Evolutionary conservation across 2,329 filamentous ascomycete genomes (phyloP).

Genomic region (Ophiosphaerella herpotricha): DNA sequence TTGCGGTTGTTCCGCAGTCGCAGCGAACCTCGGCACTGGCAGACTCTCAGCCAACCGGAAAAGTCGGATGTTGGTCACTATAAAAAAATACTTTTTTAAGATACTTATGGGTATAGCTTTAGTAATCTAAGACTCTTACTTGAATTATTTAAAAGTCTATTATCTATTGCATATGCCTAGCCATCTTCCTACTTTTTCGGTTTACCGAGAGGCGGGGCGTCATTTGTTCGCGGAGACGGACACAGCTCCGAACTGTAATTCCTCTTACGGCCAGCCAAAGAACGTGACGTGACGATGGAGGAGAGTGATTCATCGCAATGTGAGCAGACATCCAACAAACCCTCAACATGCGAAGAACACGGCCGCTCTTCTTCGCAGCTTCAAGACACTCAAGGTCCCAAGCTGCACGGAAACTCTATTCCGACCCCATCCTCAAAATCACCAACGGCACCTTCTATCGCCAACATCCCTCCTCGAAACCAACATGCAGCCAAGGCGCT

Average conservation of each 20-base stretch:
- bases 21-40: slow-evolving; percentile 27
- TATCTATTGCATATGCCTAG: no score
- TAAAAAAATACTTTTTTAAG: no score
- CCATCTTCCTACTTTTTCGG: no score
- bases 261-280: slow-evolving; percentile 14
- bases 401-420: slow-evolving; percentile 18
- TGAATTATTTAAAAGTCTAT: no score
- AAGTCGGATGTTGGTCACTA: no score
- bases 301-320: slow-evolving; percentile 1
- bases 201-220: slow-evolving; percentile 17
- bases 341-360: slow-evolving; percentile 40
- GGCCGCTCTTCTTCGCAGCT: slow-evolving; percentile 32
- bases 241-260: slow-evolving; percentile 16
- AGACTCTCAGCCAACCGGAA: no score
- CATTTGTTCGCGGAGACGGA: slow-evolving; percentile 29
- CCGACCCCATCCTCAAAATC: slow-evolving; percentile 38
- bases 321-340: slow-evolving; percentile 3
- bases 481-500: slow-evolving; percentile 46
- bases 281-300: slow-evolving; percentile 2
- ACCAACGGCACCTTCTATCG: slow-evolving; percentile 80
- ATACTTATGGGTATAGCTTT: no score
- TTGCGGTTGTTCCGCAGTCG: slow-evolving; percentile 9
- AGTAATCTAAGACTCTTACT: no score
- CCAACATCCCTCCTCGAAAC: slow-evolving; percentile 61
- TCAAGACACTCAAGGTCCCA: slow-evolving; percentile 28